phyloP scores from a whole-genome alignment of 1,284 basidiomycete genomes.

The Heliocybe sulcata region DNA sequence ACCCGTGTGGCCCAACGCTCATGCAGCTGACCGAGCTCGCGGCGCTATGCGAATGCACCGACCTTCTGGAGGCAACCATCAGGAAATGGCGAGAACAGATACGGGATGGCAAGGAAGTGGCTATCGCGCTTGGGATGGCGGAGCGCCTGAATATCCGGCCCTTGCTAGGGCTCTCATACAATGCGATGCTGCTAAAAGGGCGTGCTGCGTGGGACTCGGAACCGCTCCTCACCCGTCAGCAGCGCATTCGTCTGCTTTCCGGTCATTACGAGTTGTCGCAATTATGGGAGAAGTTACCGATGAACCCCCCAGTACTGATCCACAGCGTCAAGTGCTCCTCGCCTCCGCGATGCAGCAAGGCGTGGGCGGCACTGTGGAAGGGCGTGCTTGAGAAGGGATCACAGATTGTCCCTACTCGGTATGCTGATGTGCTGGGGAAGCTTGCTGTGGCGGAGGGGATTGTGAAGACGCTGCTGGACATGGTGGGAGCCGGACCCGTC shows the following conservation, averaged over 20 bases:
- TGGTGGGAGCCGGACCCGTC: constrained; percentile 20
- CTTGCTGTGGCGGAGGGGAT: constrained; percentile 32
- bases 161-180: constrained; percentile 33
- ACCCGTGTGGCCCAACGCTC: constrained; percentile 17
- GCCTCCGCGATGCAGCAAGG: constrained; percentile 33
- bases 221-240: constrained; percentile 25
- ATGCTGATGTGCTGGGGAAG: constrained; percentile 31
- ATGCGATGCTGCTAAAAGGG: constrained; percentile 35
- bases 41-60: constrained; percentile 34
- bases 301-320: constrained; percentile 27
- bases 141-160: constrained; percentile 34
- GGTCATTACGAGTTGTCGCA: constrained; percentile 35
- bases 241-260: constrained; percentile 32
- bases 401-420: constrained; percentile 25
- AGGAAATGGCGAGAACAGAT: constrained; percentile 34
- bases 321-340: constrained; percentile 31
- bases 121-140: constrained; percentile 31
- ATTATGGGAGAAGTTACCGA: constrained; percentile 31
- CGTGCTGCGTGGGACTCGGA: constrained; percentile 33
- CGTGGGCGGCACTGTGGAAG: constrained; percentile 33
- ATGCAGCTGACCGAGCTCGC: constrained; percentile 37
- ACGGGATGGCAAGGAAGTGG: constrained; percentile 33
- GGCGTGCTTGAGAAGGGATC: constrained; percentile 28
- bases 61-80: constrained; percentile 31
- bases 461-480: constrained; percentile 32